Evolutionary conservation across 23 red algal species (phyloP).

Genomic region (Chondrus crispus): DNA sequence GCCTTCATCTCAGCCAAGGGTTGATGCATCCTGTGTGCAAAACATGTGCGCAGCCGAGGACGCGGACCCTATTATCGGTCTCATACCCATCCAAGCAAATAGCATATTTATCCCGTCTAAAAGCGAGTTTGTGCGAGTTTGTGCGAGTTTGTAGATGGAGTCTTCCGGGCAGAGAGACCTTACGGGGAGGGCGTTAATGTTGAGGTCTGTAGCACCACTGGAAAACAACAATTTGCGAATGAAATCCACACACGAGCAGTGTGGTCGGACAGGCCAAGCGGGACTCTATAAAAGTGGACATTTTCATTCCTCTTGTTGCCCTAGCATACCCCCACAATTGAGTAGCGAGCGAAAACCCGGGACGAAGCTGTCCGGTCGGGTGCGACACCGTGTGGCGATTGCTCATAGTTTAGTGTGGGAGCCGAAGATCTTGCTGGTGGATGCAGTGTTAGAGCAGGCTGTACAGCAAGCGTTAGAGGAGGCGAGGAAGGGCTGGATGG

Average conservation of each 20-base stretch:
- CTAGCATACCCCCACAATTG: too few relatives aligned
- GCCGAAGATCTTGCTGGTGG: too few relatives aligned
- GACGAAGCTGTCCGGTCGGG: too few relatives aligned
- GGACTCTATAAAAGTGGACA: too few relatives aligned
- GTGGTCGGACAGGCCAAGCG: conserved; percentile 25
- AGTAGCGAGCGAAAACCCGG: too few relatives aligned
- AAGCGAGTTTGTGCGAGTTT: conserved; percentile 30
- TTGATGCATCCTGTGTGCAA: conserved; percentile 86
- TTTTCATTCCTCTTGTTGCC: too few relatives aligned
- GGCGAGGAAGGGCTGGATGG: too few relatives aligned
- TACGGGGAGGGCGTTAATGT: conserved; percentile 55
- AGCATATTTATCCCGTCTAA: conserved; percentile 64
- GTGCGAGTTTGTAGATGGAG: too few relatives aligned
- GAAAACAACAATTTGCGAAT: conserved; percentile 26
- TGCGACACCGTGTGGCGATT: too few relatives aligned
- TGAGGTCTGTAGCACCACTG: conserved; percentile 37
- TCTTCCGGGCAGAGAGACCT: conserved; percentile 56
- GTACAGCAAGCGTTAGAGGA: too few relatives aligned
- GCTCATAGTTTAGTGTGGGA: too few relatives aligned
- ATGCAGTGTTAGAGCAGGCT: too few relatives aligned
- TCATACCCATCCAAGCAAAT: conserved; percentile 84
- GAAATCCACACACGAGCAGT: conserved; percentile 61
- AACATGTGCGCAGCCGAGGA: conserved; percentile 79
- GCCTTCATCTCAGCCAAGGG: conserved; percentile 67
- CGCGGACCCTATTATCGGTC: conserved; percentile 58